Evolutionary conservation across 139 green algal species (phyloP).

Genomic region (Cymbomonas tetramitiformis): DNA sequence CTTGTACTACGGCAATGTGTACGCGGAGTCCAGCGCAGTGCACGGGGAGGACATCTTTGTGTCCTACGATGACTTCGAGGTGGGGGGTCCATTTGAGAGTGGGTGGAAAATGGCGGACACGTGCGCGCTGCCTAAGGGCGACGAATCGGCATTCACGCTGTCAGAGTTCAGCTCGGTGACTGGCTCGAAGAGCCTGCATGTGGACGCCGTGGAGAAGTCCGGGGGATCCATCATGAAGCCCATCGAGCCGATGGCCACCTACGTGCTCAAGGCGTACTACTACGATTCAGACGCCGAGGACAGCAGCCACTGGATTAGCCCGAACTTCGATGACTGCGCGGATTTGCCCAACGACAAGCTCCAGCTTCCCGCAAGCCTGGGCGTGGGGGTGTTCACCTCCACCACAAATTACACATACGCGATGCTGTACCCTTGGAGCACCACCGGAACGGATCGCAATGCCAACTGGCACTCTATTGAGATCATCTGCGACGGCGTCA

Average conservation of each 20-base stretch:
- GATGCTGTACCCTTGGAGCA: constrained; percentile 4
- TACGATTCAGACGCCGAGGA: constrained; percentile 13
- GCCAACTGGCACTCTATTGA: constrained; percentile 8
- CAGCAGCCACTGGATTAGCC: constrained; percentile 12
- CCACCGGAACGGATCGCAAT: neutral
- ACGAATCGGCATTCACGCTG: constrained; percentile 9
- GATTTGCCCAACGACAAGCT: neutral
- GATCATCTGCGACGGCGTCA: neutral
- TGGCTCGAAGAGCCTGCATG: neutral
- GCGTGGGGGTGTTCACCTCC: neutral
- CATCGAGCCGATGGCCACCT: neutral
- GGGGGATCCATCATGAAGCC: constrained; percentile 4
- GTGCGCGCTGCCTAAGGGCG: constrained; percentile 3
- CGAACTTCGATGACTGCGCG: constrained; percentile 17
- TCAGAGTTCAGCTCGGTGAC: neutral
- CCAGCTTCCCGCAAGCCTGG: neutral
- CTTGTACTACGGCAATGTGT: too few relatives aligned
- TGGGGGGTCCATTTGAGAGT: too few relatives aligned
- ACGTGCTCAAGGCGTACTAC: neutral
- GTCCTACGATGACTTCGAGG: too few relatives aligned
- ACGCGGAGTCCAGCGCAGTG: too few relatives aligned
- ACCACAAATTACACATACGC: neutral
- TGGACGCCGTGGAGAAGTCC: neutral
- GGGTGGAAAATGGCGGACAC: neutral
- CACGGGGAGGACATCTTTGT: neutral